Conservation (phyloP, 768 basidiomycete genomes). For the Rhizopogon vinicolor region DNA sequence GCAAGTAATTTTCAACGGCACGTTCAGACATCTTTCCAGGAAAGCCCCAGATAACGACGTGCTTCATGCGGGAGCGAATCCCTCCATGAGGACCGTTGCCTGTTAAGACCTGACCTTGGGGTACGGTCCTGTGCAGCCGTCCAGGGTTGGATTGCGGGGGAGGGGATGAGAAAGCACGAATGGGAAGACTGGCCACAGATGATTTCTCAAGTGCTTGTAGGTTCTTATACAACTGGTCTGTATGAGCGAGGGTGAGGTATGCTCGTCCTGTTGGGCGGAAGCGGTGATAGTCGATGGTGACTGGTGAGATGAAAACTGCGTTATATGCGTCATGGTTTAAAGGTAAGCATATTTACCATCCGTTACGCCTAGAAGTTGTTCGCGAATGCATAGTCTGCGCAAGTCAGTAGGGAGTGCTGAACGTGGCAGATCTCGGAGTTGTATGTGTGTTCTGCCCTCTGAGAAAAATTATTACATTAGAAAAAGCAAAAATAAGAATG, state of each 20-base stretch:
- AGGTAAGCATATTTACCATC: constrained; percentile 23
- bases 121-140: constrained; percentile 24
- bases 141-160: constrained; percentile 21
- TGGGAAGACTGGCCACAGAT: constrained; percentile 40
- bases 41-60: constrained; percentile 59
- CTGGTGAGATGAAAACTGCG: constrained; percentile 28
- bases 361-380: constrained; percentile 40
- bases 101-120: background rate
- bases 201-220: constrained; percentile 38
- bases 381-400: constrained; percentile 36
- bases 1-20: constrained; percentile 36
- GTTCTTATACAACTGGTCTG: constrained; percentile 39
- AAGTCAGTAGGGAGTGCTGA: constrained; percentile 56
- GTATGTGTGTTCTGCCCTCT: constrained; percentile 35
- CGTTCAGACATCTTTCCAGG: constrained; percentile 40
- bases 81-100: constrained; percentile 48
- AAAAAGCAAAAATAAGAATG: background rate
- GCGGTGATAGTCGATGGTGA: constrained; percentile 53
- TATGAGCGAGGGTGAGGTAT: constrained; percentile 47
- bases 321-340: background rate
- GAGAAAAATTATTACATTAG: constrained; percentile 2
- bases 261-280: constrained; percentile 60
- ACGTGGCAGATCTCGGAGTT: constrained; percentile 44
- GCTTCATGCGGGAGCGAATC: constrained; percentile 41
- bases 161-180: constrained; percentile 31